phyloP scores from a whole-genome alignment of 352 stramenopile species.

The Lagenidium giganteum region DNA sequence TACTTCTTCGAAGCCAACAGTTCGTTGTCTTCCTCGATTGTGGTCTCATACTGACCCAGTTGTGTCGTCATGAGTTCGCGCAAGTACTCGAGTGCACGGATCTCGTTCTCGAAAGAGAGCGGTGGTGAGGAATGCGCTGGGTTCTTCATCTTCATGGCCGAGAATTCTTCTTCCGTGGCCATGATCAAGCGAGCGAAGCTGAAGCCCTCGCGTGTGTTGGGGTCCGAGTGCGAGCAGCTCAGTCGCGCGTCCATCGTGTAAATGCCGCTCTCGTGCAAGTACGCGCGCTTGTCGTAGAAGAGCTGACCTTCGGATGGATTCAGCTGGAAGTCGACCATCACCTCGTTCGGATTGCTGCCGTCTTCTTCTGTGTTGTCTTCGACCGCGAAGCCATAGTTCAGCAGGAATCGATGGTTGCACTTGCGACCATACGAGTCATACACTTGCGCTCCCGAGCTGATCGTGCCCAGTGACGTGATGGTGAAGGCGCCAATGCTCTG shows the following conservation, averaged over 20 bases:
- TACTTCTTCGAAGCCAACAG: slow-evolving; percentile 76
- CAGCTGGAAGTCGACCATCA: slow-evolving; percentile 87
- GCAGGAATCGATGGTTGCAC: slow-evolving; percentile 99
- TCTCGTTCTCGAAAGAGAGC: slow-evolving; percentile 84
- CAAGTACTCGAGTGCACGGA: slow-evolving; percentile 69
- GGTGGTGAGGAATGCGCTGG: slow-evolving; percentile 71
- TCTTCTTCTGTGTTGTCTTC: slow-evolving; percentile 98
- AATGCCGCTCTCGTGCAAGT: slow-evolving; percentile 82
- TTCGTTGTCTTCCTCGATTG: slow-evolving; percentile 84
- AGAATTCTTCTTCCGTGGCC: slow-evolving; percentile 79
- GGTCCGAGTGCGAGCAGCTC: slow-evolving; percentile 78
- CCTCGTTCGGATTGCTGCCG: slow-evolving; percentile 98
- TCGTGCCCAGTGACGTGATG: slow-evolving; percentile 84
- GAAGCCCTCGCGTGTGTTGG: slow-evolving; percentile 83
- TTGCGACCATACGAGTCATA: slow-evolving; percentile 99
- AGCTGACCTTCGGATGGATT: slow-evolving; percentile 50
- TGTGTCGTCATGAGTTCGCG: slow-evolving; percentile 76
- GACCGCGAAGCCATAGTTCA: slow-evolving; percentile 99
- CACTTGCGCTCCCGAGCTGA: slow-evolving; percentile 88
- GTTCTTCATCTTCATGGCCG: slow-evolving; percentile 75
- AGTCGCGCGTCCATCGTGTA: slow-evolving; percentile 85
- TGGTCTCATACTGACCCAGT: slow-evolving; percentile 76
- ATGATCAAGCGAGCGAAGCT: slow-evolving; percentile 84
- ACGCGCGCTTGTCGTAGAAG: slow-evolving; percentile 82
- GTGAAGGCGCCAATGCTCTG: slow-evolving; percentile 81